A percentile compares a stretch with the other conserved stretches of the same genome.
Conservation (phyloP, 1,284 basidiomycete genomes). For the Rhodotorula sp. region DNA sequence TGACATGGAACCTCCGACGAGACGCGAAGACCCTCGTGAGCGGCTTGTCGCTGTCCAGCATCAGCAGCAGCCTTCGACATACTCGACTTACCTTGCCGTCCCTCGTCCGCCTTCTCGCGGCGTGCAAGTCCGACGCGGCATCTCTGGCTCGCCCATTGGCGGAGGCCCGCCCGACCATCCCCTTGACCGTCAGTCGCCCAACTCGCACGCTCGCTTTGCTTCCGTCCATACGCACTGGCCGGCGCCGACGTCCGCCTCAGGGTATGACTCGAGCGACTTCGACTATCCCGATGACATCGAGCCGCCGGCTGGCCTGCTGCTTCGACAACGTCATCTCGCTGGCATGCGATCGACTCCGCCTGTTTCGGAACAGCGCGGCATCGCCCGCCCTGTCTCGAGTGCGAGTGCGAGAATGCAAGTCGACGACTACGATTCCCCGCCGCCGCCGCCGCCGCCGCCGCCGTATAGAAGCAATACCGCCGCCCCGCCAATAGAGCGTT, state of each 20-base stretch:
- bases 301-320: neutral
- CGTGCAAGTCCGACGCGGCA: neutral
- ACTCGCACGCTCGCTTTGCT: neutral
- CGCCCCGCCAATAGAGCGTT: neutral
- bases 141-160: no score
- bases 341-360: neutral
- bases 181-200: neutral
- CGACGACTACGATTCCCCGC: neutral
- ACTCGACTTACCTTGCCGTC: neutral
- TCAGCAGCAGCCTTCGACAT: neutral
- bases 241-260: slow-evolving; percentile 4
- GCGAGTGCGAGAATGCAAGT: slow-evolving; percentile 11
- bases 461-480: neutral
- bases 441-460: neutral
- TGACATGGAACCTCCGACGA: slow-evolving; percentile 8
- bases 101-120: slow-evolving; percentile 11
- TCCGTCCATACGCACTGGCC: neutral
- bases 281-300: neutral
- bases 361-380: neutral
- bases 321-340: neutral
- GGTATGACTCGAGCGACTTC: slow-evolving; percentile 20
- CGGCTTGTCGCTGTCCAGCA: neutral
- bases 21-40: neutral
- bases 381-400: slow-evolving; percentile 12
- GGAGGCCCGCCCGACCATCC: neutral